These are phyloP conservation scores for Ulota crispa DNA, from an alignment of 225 moss, liverwort and hornwort genomes.

Conservation along the genomic window DNA sequence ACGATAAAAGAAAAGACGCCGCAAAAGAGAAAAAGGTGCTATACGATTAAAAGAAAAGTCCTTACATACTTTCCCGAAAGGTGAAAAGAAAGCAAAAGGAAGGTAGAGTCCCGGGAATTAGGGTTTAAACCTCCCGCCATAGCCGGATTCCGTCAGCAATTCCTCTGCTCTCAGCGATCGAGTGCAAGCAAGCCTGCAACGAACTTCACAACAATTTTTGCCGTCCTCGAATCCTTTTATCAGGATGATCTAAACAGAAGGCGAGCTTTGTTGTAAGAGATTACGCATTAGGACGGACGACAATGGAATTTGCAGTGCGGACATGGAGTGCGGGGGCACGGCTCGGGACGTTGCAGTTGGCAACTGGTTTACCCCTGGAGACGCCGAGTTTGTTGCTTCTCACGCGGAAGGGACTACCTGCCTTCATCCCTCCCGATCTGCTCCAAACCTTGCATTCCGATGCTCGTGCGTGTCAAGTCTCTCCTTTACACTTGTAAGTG, in stretches of 20 bases:
- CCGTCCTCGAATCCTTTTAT: background rate
- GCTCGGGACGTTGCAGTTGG: conserved; percentile 67
- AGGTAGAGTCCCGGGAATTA: background rate
- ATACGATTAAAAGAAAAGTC: background rate
- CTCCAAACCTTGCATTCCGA: conserved; percentile 73
- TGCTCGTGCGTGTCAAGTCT: conserved; percentile 71
- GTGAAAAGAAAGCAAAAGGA: background rate
- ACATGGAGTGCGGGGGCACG: conserved; percentile 80
- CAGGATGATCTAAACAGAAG: background rate
- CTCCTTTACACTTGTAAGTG: conserved; percentile 93
- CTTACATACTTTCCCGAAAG: background rate
- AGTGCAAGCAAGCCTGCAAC: background rate
- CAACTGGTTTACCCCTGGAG: conserved; percentile 61
- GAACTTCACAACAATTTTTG: background rate
- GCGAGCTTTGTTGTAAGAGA: background rate
- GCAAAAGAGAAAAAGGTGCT: background rate
- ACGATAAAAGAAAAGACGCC: background rate
- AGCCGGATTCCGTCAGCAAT: conserved; percentile 5
- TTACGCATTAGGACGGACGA: background rate
- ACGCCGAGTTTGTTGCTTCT: conserved; percentile 83
- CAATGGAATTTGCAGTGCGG: conserved; percentile 84
- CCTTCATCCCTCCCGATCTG: conserved; percentile 84
- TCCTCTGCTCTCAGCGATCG: background rate
- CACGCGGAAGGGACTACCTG: conserved; percentile 84
- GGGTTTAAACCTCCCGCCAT: background rate